Base-by-base conservation (phyloP, 1,139 yeast genomes). In the Diutina sp. region DNA sequence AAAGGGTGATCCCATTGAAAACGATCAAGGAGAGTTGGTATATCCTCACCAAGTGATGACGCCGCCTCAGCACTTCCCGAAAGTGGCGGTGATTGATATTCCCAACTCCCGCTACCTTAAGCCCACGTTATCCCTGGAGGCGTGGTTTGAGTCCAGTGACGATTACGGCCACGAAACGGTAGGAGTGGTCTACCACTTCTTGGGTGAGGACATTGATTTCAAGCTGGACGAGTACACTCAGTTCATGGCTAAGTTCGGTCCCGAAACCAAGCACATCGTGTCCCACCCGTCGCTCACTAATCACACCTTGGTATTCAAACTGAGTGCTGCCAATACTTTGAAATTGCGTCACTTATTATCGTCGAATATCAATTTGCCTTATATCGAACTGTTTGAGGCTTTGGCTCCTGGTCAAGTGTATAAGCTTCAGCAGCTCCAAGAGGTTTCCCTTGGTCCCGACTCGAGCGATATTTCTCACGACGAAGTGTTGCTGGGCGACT, bases 31-130 rank as follows among this genome's bases (percentile, higher is more conserved):
- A 0, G 76, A 74, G 0, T 65, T 74, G 0, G 74, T 93, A 0
- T 65, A 68, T 1, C 89, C 98, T 0, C 80, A 81, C 0, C 87
- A 90, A 64, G 97, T 93, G 1, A 63, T 91, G 59, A 91, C 81
- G 1, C 80, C 82, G 4, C 72, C 83, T 4, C 79, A 84, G 57
- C 62, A 68, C 0, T 87, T 86, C 58, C 77, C 82, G 1, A 80
- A 85, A 48, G 72, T 87, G 16, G 67, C 90, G 53, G 74, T 93
- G 3, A 64, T 93, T 12, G 97, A 93, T 66, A 80, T 91, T 41
- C 97, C 98, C 0, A 71, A 74, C 32, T 58, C 60, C 0, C 67
- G 66, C 0, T 88, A 84, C 63, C 65, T 89, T n/a, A 64, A 69
- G 0, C 72, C 75, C 54, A 76, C 84, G 1, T 30, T 79, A 0